Percentiles rank a stretch among this genome's conserved stretches.
Conservation (phyloP, 2,329 filamentous ascomycete species). For the Paraphaeosphaeria sporulosa region DNA sequence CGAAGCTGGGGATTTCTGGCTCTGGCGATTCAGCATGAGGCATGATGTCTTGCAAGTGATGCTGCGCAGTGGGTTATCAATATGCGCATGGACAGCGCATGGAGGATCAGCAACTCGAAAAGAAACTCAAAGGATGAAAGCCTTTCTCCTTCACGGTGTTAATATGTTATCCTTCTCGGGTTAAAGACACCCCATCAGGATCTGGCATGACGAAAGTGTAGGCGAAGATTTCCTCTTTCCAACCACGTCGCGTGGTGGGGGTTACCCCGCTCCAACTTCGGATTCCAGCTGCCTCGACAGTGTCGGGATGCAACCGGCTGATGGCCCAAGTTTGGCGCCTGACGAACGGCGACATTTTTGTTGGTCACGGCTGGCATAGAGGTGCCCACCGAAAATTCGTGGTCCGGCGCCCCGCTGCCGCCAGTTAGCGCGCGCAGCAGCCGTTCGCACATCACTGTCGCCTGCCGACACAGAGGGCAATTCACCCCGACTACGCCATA, state of each 20-base stretch:
- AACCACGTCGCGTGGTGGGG: conserved; percentile 23
- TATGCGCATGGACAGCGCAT: neutral
- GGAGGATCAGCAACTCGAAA: neutral
- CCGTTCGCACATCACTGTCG: conserved; percentile 3
- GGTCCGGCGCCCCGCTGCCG: conserved; percentile 11
- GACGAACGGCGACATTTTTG: neutral
- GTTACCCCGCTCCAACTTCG: conserved; percentile 22
- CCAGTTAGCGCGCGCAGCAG: conserved; percentile 13
- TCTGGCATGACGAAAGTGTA: conserved; percentile 9
- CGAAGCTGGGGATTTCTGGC: conserved; percentile 30
- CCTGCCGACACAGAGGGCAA: conserved; percentile 25
- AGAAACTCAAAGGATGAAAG: neutral
- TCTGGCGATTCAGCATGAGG: conserved; percentile 43
- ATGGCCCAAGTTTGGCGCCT: neutral
- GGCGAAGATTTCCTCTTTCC: conserved; percentile 26
- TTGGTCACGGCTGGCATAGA: neutral
- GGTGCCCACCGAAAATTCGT: conserved; percentile 3
- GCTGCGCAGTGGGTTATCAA: neutral
- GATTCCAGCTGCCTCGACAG: neutral
- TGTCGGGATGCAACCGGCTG: conserved; percentile 12
- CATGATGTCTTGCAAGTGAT: conserved; percentile 27
- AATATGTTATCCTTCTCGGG: neutral
- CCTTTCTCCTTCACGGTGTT: neutral
- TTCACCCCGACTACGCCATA: conserved; percentile 26
- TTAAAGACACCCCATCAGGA: conserved; percentile 3